These are phyloP conservation scores for Metschnikowia bowlesiae DNA, from an alignment of 805 yeast species.

Conservation along the genomic window DNA sequence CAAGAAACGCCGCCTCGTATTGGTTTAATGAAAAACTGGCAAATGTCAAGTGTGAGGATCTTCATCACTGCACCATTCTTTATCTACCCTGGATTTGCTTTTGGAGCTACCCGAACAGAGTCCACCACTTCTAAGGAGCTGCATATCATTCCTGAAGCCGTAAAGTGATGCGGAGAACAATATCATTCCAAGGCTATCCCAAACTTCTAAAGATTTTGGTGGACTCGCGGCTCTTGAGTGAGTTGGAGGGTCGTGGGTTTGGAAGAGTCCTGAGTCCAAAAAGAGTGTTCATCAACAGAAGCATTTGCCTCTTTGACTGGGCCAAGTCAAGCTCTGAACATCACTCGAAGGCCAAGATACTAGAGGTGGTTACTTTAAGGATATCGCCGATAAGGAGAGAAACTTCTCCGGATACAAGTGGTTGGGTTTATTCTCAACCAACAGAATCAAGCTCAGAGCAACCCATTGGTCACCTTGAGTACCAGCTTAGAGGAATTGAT, in stretches of 20 bases:
- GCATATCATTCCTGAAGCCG: constrained; percentile 94
- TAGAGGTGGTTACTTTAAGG: constrained; percentile 71
- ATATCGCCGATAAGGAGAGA: constrained; percentile 76
- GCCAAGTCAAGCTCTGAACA: constrained; percentile 64
- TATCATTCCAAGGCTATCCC: constrained; percentile 98
- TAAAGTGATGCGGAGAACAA: constrained; percentile 92
- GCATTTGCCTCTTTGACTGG: constrained; percentile 71
- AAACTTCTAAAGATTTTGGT: constrained; percentile 94
- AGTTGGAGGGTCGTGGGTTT: constrained; percentile 42
- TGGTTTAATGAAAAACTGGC: constrained; percentile 82
- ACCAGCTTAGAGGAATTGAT: constrained; percentile 92
- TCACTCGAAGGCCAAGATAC: constrained; percentile 74
- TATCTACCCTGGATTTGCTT: constrained; percentile 92
- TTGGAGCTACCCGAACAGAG: constrained; percentile 97
- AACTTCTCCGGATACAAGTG: constrained; percentile 86
- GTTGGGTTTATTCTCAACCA: constrained; percentile 87
- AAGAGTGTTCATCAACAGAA: constrained; percentile 76
- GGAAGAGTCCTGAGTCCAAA: constrained; percentile 45
- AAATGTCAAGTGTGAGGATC: constrained; percentile 77
- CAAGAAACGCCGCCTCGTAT: constrained; percentile 89
- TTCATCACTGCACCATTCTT: constrained; percentile 91
- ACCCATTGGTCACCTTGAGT: constrained; percentile 93
- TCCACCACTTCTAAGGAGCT: constrained; percentile 90
- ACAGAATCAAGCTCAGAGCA: constrained; percentile 77
- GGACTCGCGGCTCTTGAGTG: constrained; percentile 88